phyloP scores from a whole-genome alignment of 108 stramenopile genomes.

The Conticribra weissflogii region DNA sequence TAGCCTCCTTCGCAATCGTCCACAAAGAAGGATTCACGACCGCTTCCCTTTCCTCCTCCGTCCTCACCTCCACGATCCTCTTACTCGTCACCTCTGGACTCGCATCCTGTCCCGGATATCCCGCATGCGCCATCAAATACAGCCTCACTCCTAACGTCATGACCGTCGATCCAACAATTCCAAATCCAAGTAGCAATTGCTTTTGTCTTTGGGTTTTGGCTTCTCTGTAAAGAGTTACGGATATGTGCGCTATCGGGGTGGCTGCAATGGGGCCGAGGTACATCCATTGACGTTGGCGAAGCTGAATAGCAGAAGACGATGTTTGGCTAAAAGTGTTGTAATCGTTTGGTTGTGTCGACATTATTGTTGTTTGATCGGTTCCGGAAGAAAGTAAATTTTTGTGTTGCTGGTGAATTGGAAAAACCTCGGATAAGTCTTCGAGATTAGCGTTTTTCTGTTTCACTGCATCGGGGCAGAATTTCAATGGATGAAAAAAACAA shows the following conservation, averaged over 20 bases:
- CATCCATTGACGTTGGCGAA: slow-evolving; percentile 59
- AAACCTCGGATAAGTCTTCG: too few relatives aligned
- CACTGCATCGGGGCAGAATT: too few relatives aligned
- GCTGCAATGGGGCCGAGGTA: slow-evolving; percentile 57
- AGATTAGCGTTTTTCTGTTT: too few relatives aligned
- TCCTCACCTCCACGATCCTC: slow-evolving; percentile 32
- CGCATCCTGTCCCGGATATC: slow-evolving; percentile 45
- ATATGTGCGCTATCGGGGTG: slow-evolving; percentile 54
- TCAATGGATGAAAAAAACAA: too few relatives aligned
- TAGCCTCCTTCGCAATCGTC: slow-evolving; percentile 34
- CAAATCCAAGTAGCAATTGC: slow-evolving; percentile 43
- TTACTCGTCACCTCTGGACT: slow-evolving; percentile 10
- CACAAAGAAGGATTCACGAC: slow-evolving; percentile 30
- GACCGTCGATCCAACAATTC: slow-evolving; percentile 53
- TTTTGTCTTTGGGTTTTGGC: slow-evolving; percentile 54
- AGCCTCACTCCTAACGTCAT: slow-evolving; percentile 45
- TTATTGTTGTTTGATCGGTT: too few relatives aligned
- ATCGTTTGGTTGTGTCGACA: too few relatives aligned
- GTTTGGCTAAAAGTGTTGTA: too few relatives aligned
- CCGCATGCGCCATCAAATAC: slow-evolving; percentile 55
- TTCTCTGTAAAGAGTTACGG: slow-evolving; percentile 53
- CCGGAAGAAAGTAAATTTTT: too few relatives aligned
- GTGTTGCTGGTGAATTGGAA: too few relatives aligned
- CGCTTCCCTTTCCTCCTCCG: slow-evolving; percentile 36
- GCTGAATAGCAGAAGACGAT: slow-evolving; percentile 18